Base-by-base conservation (phyloP, 225 moss, liverwort and hornwort species). In the Ulota crispa region DNA sequence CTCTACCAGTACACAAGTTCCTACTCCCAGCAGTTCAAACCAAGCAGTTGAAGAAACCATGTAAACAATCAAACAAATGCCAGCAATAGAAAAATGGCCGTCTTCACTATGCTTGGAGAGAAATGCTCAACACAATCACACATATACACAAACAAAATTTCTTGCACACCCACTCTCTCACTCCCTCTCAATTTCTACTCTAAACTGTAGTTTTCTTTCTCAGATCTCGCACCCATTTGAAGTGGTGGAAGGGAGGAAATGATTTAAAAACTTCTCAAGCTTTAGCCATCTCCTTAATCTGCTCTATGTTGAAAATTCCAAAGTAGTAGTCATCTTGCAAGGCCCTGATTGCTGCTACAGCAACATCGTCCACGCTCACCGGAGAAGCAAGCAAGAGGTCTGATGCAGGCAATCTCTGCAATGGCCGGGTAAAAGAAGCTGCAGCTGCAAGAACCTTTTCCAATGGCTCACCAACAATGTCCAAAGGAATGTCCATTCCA, bases 251-350 rank as follows among this genome's bases (percentile, higher is more conserved):
- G 28, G n/a, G 18, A 50, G 31, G 1, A 47, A 52, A 61, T n/a
- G 7, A 39, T 7, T 6, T 3, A 13, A 31, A 13, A 31, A 4
- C 31, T 59, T 23, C 37, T 83, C 60, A 84, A 63, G 64, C 85
- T 80, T 81, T 88, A 43, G 97, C 97, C 80, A 90, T 92, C 79
- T 93, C 93, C 80, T 94, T 95, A 54, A 98, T 98, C 87, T 98
- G 94, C 76, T 90, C 89, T 74, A 98, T 93, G 28, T 73, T 88
- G 26, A 95, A 89, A 47, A 91, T 84, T 66, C 98, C 98, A 71
- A 94, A 92, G 59, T 88, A 81, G 9, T 84, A 80, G 80, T 94
- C 95, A 86, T 95, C 93, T 70, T 86, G 86, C 59, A 94, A 65
- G 27, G 98, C 92, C 59, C 81, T 88, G 16, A 98, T 19, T 47